Evolutionary conservation across 2,329 filamentous ascomycete species (phyloP).

Genomic region (Alternaria burnsii): DNA sequence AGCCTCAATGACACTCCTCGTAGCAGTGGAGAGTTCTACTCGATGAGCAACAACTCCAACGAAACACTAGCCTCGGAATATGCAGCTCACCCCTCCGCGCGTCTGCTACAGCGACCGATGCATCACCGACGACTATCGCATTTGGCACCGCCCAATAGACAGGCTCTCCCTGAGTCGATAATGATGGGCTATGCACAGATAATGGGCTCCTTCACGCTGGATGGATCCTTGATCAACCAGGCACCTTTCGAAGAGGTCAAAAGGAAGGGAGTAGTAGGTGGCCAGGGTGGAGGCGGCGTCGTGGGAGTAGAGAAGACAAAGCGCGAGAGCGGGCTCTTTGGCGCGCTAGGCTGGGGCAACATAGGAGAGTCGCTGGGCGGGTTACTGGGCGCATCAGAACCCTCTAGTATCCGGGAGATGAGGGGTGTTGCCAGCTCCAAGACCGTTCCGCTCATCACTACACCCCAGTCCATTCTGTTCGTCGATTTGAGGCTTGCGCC

Average conservation of each 20-base stretch:
- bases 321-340: slow-evolving; percentile 79
- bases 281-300: slow-evolving; percentile 82
- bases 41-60: slow-evolving; percentile 90
- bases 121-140: slow-evolving; percentile 45
- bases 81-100: slow-evolving; percentile 58
- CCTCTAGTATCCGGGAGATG: slow-evolving; percentile 96
- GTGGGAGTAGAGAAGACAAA: slow-evolving; percentile 80
- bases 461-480: slow-evolving; percentile 93
- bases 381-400: slow-evolving; percentile 82
- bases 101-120: slow-evolving; percentile 55
- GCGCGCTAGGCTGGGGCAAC: slow-evolving; percentile 85
- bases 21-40: slow-evolving; percentile 95
- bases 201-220: slow-evolving; percentile 88
- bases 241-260: slow-evolving; percentile 95
- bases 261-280: slow-evolving; percentile 87
- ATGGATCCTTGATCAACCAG: slow-evolving; percentile 89
- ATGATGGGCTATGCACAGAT: slow-evolving; percentile 99
- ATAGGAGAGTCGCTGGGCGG: slow-evolving; percentile 89
- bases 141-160: slow-evolving; percentile 42
- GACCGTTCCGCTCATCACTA: slow-evolving; percentile 89
- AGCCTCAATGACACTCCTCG: slow-evolving; percentile 80
- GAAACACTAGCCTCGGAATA: slow-evolving; percentile 95
- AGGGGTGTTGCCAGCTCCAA: slow-evolving; percentile 84
- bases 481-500: slow-evolving; percentile 88
- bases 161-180: slow-evolving; percentile 72